Percentiles rank a stretch among this genome's conserved stretches.
These are phyloP conservation scores for Euphrasia confusa DNA, from an alignment of 257 asterid species.

Conservation along the genomic window DNA sequence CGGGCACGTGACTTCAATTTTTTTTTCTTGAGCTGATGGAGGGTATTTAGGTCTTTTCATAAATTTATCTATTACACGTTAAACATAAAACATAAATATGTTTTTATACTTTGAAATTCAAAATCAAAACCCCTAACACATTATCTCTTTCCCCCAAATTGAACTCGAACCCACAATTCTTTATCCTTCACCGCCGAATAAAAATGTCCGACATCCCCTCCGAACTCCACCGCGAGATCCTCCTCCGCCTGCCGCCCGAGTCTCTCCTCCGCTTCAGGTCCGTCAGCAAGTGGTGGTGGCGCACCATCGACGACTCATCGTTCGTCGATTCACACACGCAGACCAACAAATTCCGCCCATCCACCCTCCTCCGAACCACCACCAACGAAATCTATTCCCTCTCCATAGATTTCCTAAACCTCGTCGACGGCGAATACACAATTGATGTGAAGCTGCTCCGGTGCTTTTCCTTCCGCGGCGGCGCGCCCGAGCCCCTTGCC, in stretches of 20 bases:
- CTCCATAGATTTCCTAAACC: conserved; percentile 7
- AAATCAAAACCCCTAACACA: too few species aligned
- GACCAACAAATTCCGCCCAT: background rate
- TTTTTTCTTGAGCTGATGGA: too few species aligned
- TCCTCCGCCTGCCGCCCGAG: conserved; percentile 8
- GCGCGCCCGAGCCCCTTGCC: background rate
- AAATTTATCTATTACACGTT: too few species aligned
- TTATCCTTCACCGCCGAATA: too few species aligned
- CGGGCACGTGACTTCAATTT: too few species aligned
- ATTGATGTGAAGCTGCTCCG: background rate
- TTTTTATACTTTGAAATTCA: too few species aligned
- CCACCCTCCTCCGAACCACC: background rate
- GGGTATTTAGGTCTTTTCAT: too few species aligned
- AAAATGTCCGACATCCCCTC: conserved; percentile 25
- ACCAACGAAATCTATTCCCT: background rate
- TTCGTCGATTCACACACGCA: conserved; percentile 7
- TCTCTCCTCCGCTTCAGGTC: background rate
- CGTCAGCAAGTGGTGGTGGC: conserved; percentile 20
- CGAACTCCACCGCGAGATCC: too few species aligned
- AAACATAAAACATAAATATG: too few species aligned
- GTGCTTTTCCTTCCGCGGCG: background rate
- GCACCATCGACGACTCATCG: conserved; percentile 12
- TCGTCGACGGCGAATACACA: background rate
- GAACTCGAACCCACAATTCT: too few species aligned
- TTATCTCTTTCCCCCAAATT: too few species aligned